Evolutionary conservation across 768 basidiomycete species (phyloP), one percentile per base, ranked within the genome.

Genomic region (Termitomyces sp.): DNA sequence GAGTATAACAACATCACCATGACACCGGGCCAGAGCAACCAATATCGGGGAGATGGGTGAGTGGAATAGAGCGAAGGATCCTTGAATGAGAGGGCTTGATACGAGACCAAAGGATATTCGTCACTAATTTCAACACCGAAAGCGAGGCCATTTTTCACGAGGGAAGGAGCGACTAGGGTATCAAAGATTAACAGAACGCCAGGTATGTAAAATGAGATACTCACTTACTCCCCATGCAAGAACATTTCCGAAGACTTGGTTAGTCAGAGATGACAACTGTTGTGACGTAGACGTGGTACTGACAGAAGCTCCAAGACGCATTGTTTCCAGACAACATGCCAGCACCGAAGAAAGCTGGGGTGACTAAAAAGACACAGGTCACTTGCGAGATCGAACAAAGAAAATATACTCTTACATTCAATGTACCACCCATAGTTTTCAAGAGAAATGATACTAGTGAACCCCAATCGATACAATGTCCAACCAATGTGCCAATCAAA

Each of bases 401-500:
- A 36, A 26, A 45, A 52, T 57, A 53, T 20, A 16, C 36, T 50
- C 79, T 20, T 60, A 81, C 81, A 78, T 63, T 82, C 79, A 56
- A 82, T 71, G 50, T 66, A 73, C 80, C 83, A 85, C 26, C 83
- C 81, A 57, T 76, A 83, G 64, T 83, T 83, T 52, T 85, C 85
- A 51, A 83, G 68, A 14, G 71, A 71, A 60, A 86, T 85, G 66
- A 84, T 83, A 61, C 77, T 76, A 10, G 77, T 80, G 72, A 81
- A 84, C n/a, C 82, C 84, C 26, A 84, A 62, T 44, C 80, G 74
- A 67, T 76, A 83, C 22, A 84, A 71, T 16, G 80, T 79, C 79
- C 83, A 85, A 56, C 82, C 83, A 52, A 83, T 75, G 61, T 86
- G 84, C 84, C 83, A 86, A 63, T 86, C 84, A 63, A 76, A 84